Conservation (phyloP, 176 grass and related monocot species). For the Dendrocalamus sinicus region DNA sequence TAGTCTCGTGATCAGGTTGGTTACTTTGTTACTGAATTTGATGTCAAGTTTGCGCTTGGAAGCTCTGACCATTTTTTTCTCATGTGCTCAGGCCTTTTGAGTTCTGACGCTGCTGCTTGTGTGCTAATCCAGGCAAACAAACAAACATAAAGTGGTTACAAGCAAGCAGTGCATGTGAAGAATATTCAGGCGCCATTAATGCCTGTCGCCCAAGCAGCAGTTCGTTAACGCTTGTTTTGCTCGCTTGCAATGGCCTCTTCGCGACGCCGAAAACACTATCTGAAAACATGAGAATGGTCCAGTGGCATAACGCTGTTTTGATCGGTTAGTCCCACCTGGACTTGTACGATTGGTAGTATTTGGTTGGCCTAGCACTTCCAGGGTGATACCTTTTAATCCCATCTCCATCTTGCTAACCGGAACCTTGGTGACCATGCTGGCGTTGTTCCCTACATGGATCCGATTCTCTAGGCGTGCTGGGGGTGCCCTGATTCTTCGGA, state of each 20-base stretch:
- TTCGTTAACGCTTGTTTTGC: conserved; percentile 26
- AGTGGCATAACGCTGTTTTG: background rate
- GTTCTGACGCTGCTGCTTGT: background rate
- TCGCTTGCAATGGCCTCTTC: background rate
- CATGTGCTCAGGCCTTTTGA: background rate
- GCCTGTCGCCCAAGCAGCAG: conserved; percentile 4
- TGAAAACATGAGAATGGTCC: background rate
- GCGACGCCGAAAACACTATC: background rate
- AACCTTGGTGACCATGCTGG: background rate
- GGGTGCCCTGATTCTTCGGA: too few relatives aligned
- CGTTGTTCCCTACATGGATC: conserved; percentile 24
- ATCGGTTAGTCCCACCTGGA: background rate
- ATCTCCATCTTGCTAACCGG: background rate
- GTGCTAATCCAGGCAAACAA: background rate
- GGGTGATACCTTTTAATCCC: background rate
- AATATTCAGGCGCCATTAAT: background rate
- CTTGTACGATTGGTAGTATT: background rate
- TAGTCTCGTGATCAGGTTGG: background rate
- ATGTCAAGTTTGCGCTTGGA: background rate
- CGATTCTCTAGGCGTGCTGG: conserved; percentile 12
- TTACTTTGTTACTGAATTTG: background rate
- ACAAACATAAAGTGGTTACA: background rate
- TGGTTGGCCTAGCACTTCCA: background rate
- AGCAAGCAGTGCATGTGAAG: background rate
- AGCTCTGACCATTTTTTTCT: background rate